Conservation (phyloP, 768 basidiomycete species). For the Russula emetica region DNA sequence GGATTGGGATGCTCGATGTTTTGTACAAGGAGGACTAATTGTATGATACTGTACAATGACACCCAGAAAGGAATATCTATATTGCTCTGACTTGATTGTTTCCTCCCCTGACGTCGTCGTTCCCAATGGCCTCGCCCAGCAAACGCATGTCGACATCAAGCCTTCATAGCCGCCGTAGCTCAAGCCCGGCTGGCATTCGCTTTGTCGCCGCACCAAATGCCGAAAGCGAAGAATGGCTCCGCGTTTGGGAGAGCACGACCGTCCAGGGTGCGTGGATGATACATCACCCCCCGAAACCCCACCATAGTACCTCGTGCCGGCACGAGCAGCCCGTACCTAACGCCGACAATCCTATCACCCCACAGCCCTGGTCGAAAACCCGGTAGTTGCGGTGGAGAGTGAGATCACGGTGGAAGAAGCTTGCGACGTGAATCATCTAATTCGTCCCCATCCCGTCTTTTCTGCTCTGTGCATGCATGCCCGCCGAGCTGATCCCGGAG, state of each 20-base stretch:
- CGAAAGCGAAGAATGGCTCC: slow-evolving; percentile 52
- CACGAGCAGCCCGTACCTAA: not conserved
- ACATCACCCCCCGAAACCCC: not conserved
- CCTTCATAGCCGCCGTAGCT: slow-evolving; percentile 26
- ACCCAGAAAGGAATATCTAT: not conserved
- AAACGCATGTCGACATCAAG: slow-evolving; percentile 35
- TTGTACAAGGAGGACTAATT: not conserved
- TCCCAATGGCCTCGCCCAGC: slow-evolving; percentile 31
- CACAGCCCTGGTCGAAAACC: slow-evolving; percentile 66
- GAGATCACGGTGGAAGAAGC: slow-evolving; percentile 77
- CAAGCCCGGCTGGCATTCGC: slow-evolving; percentile 25
- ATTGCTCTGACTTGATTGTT: not conserved
- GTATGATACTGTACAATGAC: not conserved
- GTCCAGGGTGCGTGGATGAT: slow-evolving; percentile 49
- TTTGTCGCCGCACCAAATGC: slow-evolving; percentile 32
- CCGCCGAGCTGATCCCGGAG: slow-evolving; percentile 15
- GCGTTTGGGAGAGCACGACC: slow-evolving; percentile 50
- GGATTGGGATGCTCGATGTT: not conserved
- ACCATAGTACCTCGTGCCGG: not conserved
- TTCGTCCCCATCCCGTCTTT: not conserved
- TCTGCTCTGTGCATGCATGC: not conserved
- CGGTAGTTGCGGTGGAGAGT: slow-evolving; percentile 61
- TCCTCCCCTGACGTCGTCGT: not conserved
- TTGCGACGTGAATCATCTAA: slow-evolving; percentile 57
- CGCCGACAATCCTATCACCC: not conserved